Evolutionary conservation across 495 filamentous ascomycete genomes (phyloP), one percentile per base, ranked within the genome.

Genomic region (Cryomyces antarcticus): DNA sequence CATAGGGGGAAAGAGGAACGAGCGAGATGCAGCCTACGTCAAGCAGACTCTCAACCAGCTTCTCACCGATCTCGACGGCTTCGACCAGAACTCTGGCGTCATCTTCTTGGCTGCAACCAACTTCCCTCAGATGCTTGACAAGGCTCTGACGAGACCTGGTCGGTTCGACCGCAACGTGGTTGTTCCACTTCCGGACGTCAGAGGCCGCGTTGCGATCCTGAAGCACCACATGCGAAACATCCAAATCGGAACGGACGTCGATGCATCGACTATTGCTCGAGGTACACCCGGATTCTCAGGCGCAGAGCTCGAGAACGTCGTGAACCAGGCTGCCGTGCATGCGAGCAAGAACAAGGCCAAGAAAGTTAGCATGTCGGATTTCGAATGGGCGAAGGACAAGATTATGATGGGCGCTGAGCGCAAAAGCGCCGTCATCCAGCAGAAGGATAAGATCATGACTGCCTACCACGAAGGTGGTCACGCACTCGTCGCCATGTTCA

Each of bases 381-480:
- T 97, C 42, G 89, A 95, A 48, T 96, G 85, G 84, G 88, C 89
- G 38, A 95, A 92, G 59, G 89, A 97, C 65, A 93, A 87, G 62
- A 83, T 97, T 44, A 78, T 96, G 65, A 93, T 97, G 82, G 89
- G 89, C 38, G 82, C 88, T 30, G 89, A 96, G 65, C 73, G 78
- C 56, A 75, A 72, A 52, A 88, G 76, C 53, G 79, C 83, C 56
- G 74, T 95, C 46, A 92, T 96, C 46, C 80, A 79, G 38, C 71
- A 84, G 42, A 80, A 87, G 62, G 87, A 96, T 58, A 79, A 77
- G 57, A 55, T 79, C 41, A 75, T 85, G 68, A 97, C 89, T 31
- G 89, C 89, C 2, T 97, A 97, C 52, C 89, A 97, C 61, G 89
- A 97, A 60, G 89, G 86, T 45, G 89, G 89, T 2, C 89, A 97